Base-by-base conservation (phyloP, 306 rosid species). In the Ormosia emarginata region DNA sequence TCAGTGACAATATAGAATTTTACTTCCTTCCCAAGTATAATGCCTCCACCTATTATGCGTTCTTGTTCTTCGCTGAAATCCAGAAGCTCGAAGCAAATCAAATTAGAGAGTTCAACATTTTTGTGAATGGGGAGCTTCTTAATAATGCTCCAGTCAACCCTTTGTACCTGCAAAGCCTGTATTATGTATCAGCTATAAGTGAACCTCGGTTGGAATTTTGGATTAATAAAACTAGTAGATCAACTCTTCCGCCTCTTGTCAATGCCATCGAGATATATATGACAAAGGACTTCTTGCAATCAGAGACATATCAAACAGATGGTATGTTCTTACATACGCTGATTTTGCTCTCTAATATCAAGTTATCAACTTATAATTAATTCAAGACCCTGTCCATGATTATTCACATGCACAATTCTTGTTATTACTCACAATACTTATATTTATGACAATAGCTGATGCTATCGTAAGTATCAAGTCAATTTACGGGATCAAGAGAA, bases 161-260 rank as follows among this genome's bases (percentile, higher is more conserved):
- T 17, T 1, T 2, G 0, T 79, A 86, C 84, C 73, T 86, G 18
- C 17, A 79, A 49, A 75, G 56, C 47, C 0, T 0, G 67, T 59
- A 52, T 62, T 1, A 79, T 13, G 0, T 6, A 7, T 0, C 59
- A 13, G n/a, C 4, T 74, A 3, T n/a, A 13, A 17, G 2, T 5
- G 56, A 55, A 69, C 39, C 44, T 29, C 13, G 29, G 61, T 17
- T 83, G 34, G 67, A 83, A 53, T 4, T 86, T 69, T 55, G 63
- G 80, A 4, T 86, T 40, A 86, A 75, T 30, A 79, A 5, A 77
- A 86, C 87, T 18, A 72, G 18, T 39, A 64, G 82, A 79, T 86
- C 89, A 37, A 82, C 82, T 53, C 89, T 86, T 79, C 87, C 85
- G 3, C 89, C 89, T 44, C 63, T 86, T 10, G 0, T 82, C 71